Percentiles rank a stretch among this genome's conserved stretches.
Evolutionary conservation across 208 protist species (phyloP).

Genomic region (Plasmodiophora brassicae): DNA sequence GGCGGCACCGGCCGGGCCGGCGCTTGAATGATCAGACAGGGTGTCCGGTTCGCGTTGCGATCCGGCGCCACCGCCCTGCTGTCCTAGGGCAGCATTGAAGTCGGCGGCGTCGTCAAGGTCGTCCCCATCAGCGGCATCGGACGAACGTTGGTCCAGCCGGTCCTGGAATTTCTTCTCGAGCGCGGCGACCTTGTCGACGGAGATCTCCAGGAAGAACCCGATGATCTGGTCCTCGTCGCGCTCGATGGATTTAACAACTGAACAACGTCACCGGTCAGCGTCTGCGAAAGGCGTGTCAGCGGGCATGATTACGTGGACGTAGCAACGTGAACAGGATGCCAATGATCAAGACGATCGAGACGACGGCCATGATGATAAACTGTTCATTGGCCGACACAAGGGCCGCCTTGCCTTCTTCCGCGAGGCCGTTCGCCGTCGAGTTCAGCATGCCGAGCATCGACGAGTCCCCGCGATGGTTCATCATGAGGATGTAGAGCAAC

Average conservation of each 20-base stretch:
- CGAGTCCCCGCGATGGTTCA: neutral
- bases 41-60: no score
- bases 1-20: no score
- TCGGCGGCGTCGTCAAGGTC: no score
- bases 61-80: no score
- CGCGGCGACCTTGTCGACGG: neutral
- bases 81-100: no score
- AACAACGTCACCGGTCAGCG: neutral
- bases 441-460: neutral
- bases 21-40: no score
- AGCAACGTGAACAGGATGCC: neutral
- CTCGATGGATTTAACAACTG: slow-evolving; percentile 6
- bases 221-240: slow-evolving; percentile 7
- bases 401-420: neutral
- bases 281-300: no score
- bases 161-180: no score
- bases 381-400: neutral
- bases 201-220: slow-evolving; percentile 24
- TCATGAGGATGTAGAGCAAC: neutral
- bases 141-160: no score
- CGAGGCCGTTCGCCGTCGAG: neutral
- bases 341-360: neutral
- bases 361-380: neutral
- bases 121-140: no score
- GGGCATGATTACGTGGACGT: neutral